Evolutionary conservation across 495 filamentous ascomycete species (phyloP), one percentile per base, ranked within the genome.

Genomic region (Viridothelium virens): DNA sequence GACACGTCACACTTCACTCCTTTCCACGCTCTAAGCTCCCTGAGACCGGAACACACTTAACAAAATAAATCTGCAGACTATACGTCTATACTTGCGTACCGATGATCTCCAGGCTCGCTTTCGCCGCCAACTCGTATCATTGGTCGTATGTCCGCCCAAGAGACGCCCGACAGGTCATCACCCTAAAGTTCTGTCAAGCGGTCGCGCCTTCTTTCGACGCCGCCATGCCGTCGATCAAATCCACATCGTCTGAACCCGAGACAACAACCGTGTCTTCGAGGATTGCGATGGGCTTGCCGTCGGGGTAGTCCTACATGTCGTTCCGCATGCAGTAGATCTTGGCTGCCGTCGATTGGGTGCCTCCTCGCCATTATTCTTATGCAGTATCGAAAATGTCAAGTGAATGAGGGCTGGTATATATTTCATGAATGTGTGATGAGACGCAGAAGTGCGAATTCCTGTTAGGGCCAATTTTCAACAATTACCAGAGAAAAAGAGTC

Each of bases 251-350:
- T 16, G 41, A 16, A 46, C 9, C 41, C 41, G 16, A 9, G 41
- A 7, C 41, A 46, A 16, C 41, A 16, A 46, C 41, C 41, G 41
- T 46, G 41, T 46, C 16, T 16, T 16, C 16, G 41, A 46, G 41
- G 53, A 86, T 85, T 36, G 86, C 79, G 0, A 77, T 77, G 0
- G 83, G 80, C 66, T 83, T 82, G 70, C 80, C 78, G 65, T 81
- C 78, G 10, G 77, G 75, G 46, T 83, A 85, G 62, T 80, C 74
- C 53, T 80, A 77, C 10, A 78, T 81, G 56, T 83, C 83, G 67
- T 84, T 80, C 37, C 83, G 79, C 39, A 86, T 69, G 4, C 16
- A 46, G 41, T 46, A 46, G 41, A 46, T 46, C 41, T 46, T 46
- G 41, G 41, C 41, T 7, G 9, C 41, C 16, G 41, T 16, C 41